Base-by-base conservation (phyloP, 495 filamentous ascomycete species). In the Opeltia flavorubescens region DNA sequence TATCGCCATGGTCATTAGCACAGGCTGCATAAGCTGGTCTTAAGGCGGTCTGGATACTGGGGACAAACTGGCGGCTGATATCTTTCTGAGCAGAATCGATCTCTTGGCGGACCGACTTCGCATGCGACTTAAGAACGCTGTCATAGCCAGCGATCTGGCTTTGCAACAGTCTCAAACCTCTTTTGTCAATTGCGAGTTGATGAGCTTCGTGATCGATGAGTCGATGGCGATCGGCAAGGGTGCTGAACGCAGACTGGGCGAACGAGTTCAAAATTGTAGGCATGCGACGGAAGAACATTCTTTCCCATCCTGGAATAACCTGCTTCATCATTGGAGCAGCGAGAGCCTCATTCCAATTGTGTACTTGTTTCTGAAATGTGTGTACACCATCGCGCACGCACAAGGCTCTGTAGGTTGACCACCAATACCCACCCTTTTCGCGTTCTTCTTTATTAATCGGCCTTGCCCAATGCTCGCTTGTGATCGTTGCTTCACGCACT, bases 371-470 rank as follows among this genome's bases (percentile, higher is more conserved):
- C 38, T 35, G 33, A 46, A 50, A 59, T 5, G 50, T 48, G 48
- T 62, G 70, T 20, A 63, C 64, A 40, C 72, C 72, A 30, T 70
- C 49, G 17, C 78, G 66, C 44, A 69, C 63, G 55, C 70, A 73
- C 5, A 69, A 67, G n/a, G 80, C 81, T 58, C 74, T 77, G 51
- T 83, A 84, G 0, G 80, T 81, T 2, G 61, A 21, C 66, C 66
- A 82, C 27, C 52, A 49, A 17, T 74, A 52, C 4, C 75, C 78
- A 23, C 76, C 72, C 26, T 54, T 48, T 38, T 43, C 29, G 25
- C 60, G 58, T 48, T 65, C 61, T 29, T 56, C 63, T 11, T 60
- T 59, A 42, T 59, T 55, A 29, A 61, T 54, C 26, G 54, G 56
- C 18, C 52, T 44, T 4, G 72, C 71, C 78, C 77, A 83, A 26